Evolutionary conservation across 495 filamentous ascomycete species (phyloP), one percentile per base, ranked within the genome.

Genomic region (Aspergillus leporis): DNA sequence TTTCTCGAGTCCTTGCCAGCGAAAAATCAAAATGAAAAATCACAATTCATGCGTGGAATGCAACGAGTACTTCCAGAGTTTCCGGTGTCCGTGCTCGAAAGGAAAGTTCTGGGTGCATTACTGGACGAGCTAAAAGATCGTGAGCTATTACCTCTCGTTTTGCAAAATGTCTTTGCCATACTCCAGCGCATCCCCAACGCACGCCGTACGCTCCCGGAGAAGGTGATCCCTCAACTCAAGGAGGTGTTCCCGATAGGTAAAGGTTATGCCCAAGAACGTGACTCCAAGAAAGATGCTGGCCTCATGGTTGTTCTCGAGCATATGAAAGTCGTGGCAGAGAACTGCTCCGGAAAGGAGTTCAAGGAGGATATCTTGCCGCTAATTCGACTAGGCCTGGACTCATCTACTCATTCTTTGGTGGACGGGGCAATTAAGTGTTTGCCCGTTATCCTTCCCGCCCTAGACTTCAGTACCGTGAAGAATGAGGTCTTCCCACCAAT

Each of bases 391-490:
- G 89, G 90, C 0, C 74, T 98, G 53, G 93, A 97, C 63, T 95
- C 90, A 1, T 82, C 91, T 16, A 97, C 92, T 0, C 94, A 95
- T 62, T 85, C 87, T 8, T 74, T 98, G 18, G 90, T 96, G 3
- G 94, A 98, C 76, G 89, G 88, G 14, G 83, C 91, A 10, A 78
- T 98, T 19, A 81, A 87, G 52, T 86, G 85, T 19, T 75, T 98
- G 12, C 85, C 90, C 18, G 74, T 80, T 1, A 79, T 97, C 30
- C 75, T 98, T 28, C 87, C 90, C 0, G 85, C 91, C 18, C 83
- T 98, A 12, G 94, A 98, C 66, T 98, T 97, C 63, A 93, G 88
- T 51, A 98, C 94, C 3, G 89, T 97, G 60, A 98, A 97, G 69
- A 91, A 93, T 64, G 93, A 98, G 32, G 80, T 98, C 0, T 98